Base-by-base conservation (phyloP, 2,329 filamentous ascomycete genomes). In the Pseudocercospora fijiensis region DNA sequence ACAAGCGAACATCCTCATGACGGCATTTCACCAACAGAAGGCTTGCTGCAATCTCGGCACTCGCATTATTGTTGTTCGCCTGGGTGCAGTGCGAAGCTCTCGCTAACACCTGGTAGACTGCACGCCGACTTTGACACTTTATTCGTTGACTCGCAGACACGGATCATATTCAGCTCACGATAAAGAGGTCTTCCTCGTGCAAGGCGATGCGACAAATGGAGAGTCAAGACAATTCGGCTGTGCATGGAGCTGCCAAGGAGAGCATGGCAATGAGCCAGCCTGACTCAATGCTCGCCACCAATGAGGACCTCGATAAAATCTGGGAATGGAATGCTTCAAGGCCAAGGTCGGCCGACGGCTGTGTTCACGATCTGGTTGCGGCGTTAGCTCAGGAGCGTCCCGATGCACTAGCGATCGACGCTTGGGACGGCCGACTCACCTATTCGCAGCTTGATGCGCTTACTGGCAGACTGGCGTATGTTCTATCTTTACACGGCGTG, bases 401-500 rank as follows among this genome's bases (percentile, higher is more conserved):
- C 20, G 52, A 70, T 20, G 66, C 69, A 4, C 28, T 65, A 10
- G 73, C 73, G 24, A 65, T 75, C 8, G 61, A 67, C 57, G 68
- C 73, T 9, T 73, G 70, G 65, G 73, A 75, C 63, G 73, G 72
- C 20, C 60, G 62, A 5, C 66, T 69, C 43, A 72, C 72, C 3
- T 74, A 73, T 63, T 58, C 55, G 4, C 64, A 72, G 28, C 68
- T 74, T 18, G 69, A 73, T 20, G 62, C 62, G 9, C 47, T 65
- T 24, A 62, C 69, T 3, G 62, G 61, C 4, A 65, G 27, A 11
- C 52, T 73, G 33, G 70, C 72, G 3, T 57, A 60, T 16, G 24
- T 20, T 1, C 51, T 64, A n/a, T 51, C 60, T 7, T 57, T 57
- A n/a, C 57, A 47, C 16, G 30, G 53, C 20, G 18, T 63, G 27